These are phyloP conservation scores for Blastocystis sp. DNA, from an alignment of 352 stramenopile species.

Conservation along the genomic window DNA sequence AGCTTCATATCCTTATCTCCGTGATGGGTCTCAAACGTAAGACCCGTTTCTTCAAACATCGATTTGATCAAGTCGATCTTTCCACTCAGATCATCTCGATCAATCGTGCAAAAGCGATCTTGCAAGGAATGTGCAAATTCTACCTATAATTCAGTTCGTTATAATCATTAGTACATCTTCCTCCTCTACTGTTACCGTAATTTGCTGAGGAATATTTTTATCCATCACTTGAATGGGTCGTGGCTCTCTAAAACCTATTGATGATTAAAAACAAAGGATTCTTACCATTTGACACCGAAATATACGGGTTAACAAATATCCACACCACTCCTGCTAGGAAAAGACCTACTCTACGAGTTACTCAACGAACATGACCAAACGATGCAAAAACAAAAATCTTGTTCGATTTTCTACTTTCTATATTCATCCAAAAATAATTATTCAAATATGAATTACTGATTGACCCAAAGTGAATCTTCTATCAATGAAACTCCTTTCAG, in stretches of 20 bases:
- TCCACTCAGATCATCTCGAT: slow-evolving; percentile 9
- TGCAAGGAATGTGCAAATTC: neutral
- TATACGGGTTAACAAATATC: neutral
- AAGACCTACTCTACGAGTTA: neutral
- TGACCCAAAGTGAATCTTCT: neutral
- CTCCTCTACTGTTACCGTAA: neutral
- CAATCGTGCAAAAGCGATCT: neutral
- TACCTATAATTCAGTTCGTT: neutral
- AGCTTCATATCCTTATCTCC: neutral
- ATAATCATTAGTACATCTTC: neutral
- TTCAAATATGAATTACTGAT: neutral
- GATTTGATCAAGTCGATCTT: neutral
- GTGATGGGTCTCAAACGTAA: neutral
- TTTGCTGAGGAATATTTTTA: slow-evolving; percentile 14
- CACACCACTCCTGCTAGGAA: neutral
- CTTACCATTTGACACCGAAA: neutral
- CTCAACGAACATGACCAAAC: neutral
- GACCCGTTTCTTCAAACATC: neutral
- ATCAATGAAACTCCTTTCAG: slow-evolving; percentile 6
- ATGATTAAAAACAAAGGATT: neutral
- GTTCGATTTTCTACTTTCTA: neutral
- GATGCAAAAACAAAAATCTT: neutral
- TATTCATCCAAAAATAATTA: neutral
- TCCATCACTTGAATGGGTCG: neutral
- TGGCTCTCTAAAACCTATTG: neutral